phyloP scores from a whole-genome alignment of 495 filamentous ascomycete species.

The Penicillium atrosanguineum region DNA sequence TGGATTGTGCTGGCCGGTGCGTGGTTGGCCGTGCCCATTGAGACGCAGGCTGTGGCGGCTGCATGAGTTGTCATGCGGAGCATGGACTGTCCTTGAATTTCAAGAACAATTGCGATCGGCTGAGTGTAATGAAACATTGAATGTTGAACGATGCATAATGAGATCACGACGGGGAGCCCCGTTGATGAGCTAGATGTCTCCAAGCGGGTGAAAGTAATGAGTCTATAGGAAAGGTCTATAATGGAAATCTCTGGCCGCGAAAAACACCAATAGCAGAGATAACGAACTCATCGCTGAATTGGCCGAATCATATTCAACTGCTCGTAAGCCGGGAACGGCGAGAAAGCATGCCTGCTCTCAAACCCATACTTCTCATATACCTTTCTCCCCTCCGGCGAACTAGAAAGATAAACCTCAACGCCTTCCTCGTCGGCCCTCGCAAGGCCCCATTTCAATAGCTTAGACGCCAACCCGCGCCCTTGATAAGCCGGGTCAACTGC shows the following conservation, averaged over 20 bases:
- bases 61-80: too few relatives aligned
- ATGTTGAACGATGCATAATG: too few relatives aligned
- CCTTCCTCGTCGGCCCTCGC: slow-evolving; percentile 34
- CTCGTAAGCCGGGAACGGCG: slow-evolving; percentile 18
- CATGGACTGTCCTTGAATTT: too few relatives aligned
- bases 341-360: slow-evolving; percentile 12
- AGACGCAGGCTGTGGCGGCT: too few relatives aligned
- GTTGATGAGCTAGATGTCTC: too few relatives aligned
- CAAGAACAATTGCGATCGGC: too few relatives aligned
- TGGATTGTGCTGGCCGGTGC: too few relatives aligned
- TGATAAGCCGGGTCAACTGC: slow-evolving; percentile 37
- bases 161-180: too few relatives aligned
- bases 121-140: too few relatives aligned
- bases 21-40: too few relatives aligned
- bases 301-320: slow-evolving; percentile 23
- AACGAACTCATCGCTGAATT: neutral
- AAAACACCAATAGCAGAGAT: neutral
- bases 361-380: slow-evolving; percentile 38
- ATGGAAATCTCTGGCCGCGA: neutral
- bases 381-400: slow-evolving; percentile 29
- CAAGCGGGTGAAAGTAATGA: too few relatives aligned
- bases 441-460: slow-evolving; percentile 42
- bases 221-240: neutral
- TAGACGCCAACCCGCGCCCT: slow-evolving; percentile 37
- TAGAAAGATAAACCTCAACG: slow-evolving; percentile 36